A percentile compares a stretch with the other conserved stretches of the same genome.
These are phyloP conservation scores for Diddensiella transvaalensis DNA, from an alignment of 805 yeast genomes.

Conservation along the genomic window DNA sequence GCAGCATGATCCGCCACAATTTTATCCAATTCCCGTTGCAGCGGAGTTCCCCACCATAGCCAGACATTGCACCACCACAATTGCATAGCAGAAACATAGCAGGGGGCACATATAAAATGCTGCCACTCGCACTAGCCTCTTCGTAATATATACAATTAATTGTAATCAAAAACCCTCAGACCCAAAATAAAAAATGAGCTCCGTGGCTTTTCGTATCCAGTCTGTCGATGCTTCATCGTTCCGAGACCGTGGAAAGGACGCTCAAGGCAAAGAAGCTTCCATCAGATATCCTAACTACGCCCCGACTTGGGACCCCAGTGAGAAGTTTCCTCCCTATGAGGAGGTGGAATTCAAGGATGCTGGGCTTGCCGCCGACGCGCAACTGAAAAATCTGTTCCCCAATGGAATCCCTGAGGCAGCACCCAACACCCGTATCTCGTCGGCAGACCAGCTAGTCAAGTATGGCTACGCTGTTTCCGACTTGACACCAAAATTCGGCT, in stretches of 20 bases:
- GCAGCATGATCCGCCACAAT: too few relatives aligned
- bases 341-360: slow-evolving; percentile 57
- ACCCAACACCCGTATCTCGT: neutral
- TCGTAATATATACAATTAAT: too few relatives aligned
- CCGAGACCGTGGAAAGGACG: slow-evolving; percentile 5
- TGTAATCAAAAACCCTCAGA: too few relatives aligned
- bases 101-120: too few relatives aligned
- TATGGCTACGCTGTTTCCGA: slow-evolving; percentile 30
- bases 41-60: too few relatives aligned
- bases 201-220: slow-evolving; percentile 6
- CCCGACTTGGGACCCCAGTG: slow-evolving; percentile 62
- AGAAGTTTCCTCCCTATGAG: slow-evolving; percentile 50
- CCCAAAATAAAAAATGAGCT: slow-evolving; percentile 5
- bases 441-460: slow-evolving; percentile 22
- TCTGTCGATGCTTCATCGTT: slow-evolving; percentile 10
- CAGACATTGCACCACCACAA: too few relatives aligned
- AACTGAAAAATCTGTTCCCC: slow-evolving; percentile 46
- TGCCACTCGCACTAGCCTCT: too few relatives aligned
- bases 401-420: slow-evolving; percentile 23
- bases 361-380: slow-evolving; percentile 54
- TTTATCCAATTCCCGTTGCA: too few relatives aligned
- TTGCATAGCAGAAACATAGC: too few relatives aligned
- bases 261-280: neutral
- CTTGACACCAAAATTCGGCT: slow-evolving; percentile 66
- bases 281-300: slow-evolving; percentile 47